Conservation (phyloP, 1,284 basidiomycete genomes). For the Coniophora puteana region DNA sequence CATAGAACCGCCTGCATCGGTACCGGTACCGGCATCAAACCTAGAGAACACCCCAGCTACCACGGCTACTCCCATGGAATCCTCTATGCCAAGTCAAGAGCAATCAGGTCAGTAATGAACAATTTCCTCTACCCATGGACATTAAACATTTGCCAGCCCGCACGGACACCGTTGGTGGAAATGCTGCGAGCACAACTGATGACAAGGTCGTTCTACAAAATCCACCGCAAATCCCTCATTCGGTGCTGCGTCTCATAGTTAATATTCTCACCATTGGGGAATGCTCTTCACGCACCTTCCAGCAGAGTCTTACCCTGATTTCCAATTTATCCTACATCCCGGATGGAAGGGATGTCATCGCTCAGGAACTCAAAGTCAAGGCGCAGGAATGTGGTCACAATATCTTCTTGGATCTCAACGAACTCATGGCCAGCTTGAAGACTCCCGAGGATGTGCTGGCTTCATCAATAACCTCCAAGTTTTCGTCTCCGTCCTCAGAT, state of each 20-base stretch:
- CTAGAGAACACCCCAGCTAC: slow-evolving; percentile 11
- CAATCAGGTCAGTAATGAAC: slow-evolving; percentile 14
- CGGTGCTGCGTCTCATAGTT: slow-evolving; percentile 83
- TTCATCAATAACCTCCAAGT: slow-evolving; percentile 75
- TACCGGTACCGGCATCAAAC: no score
- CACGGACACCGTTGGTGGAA: no score
- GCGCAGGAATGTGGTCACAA: slow-evolving; percentile 83
- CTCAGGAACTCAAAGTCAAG: slow-evolving; percentile 79
- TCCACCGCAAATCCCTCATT: slow-evolving; percentile 79
- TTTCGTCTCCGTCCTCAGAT: slow-evolving; percentile 87
- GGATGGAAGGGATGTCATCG: slow-evolving; percentile 82
- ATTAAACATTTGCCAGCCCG: no score
- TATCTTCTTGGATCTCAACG: slow-evolving; percentile 73
- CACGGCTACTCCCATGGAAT: slow-evolving; percentile 9
- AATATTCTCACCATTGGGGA: slow-evolving; percentile 93
- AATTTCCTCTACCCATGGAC: slow-evolving; percentile 2
- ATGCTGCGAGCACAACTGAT: slow-evolving; percentile 49
- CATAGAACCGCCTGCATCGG: slow-evolving; percentile 18
- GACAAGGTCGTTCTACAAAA: slow-evolving; percentile 65
- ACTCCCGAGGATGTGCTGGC: slow-evolving; percentile 54
- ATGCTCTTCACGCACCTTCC: slow-evolving; percentile 93
- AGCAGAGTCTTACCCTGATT: slow-evolving; percentile 85
- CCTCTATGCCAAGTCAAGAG: slow-evolving; percentile 1
- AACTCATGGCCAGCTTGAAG: slow-evolving; percentile 64
- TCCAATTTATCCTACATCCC: slow-evolving; percentile 87